Base-by-base conservation (phyloP, 2,329 filamentous ascomycete species). In the Diaporthe vexans region DNA sequence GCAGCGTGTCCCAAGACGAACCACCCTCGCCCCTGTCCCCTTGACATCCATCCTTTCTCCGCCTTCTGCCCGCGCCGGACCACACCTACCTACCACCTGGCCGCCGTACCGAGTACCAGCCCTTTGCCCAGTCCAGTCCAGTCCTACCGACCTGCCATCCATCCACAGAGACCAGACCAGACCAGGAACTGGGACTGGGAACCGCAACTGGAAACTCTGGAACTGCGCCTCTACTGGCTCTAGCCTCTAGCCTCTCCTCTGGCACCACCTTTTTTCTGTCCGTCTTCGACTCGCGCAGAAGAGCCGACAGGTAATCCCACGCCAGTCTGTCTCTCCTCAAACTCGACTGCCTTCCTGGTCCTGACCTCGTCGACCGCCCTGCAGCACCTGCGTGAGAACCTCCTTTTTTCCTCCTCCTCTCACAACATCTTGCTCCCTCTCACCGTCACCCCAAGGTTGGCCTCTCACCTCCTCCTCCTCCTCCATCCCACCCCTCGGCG, bases 201-300 rank as follows among this genome's bases (percentile, higher is more conserved):
- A 67, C 61, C 61, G 29, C 43, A 65, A 65, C 61, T 67, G 61
- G 61, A 13, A 52, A 37, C 40, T 43, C 57, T 58, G 48, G 56
- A 52, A 71, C 57, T 72, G 69, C 58, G 69, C 69, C 69, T 61
- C 69, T 71, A 56, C 56, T 71, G 46, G 69, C 57, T 73, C 73
- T 72, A 43, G 73, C 70, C 70, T 72, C 63, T 67, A 57, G 73
- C 70, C 73, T 72, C 71, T 72, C 40, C 48, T 71, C 54, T 75
- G 70, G 73, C 73, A 69, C 73, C 70, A 75, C 73, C 65, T 72
- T 75, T 75, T 75, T 73, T 75, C 69, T 67, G 37, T 71, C 70
- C 65, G 58, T 52, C 73, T 71, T 69, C 73, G 70, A 74, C 61
- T 73, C 71, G 70, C 61, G 61, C 68, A 56, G 61, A 73, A 65